Evolutionary conservation across 345 rosid genomes (phyloP).

Genomic region (rapeseed (Brassica napus)): Da-Ae NC_063449.1:40641001-40641500

Average conservation of each 20-base stretch:
- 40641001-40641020: slow-evolving; percentile 77
- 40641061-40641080: slow-evolving; percentile 97
- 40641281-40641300: slow-evolving; percentile 83
- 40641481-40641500: slow-evolving; percentile 86
- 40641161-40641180: slow-evolving; percentile 80
- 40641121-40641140: slow-evolving; percentile 68
- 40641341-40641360: slow-evolving; percentile 74
- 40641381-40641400: slow-evolving; percentile 83
- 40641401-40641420: slow-evolving; percentile 80
- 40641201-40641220: slow-evolving; percentile 75
- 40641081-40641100: slow-evolving; percentile 94
- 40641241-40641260: slow-evolving; percentile 79
- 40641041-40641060: slow-evolving; percentile 96
- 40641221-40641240: slow-evolving; percentile 93
- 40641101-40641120: slow-evolving; percentile 78
- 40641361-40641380: slow-evolving; percentile 69
- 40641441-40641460: slow-evolving; percentile 82
- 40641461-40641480: slow-evolving; percentile 79
- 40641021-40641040: slow-evolving; percentile 82
- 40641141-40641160: slow-evolving; percentile 63
- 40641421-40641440: slow-evolving; percentile 84
- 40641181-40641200: slow-evolving; percentile 68
- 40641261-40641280: slow-evolving; percentile 56
- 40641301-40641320: slow-evolving; percentile 78
- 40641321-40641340: slow-evolving; percentile 63